These are phyloP conservation scores for Poa annua DNA, from an alignment of 176 grass and related monocot species.

Conservation along the genomic window DNA sequence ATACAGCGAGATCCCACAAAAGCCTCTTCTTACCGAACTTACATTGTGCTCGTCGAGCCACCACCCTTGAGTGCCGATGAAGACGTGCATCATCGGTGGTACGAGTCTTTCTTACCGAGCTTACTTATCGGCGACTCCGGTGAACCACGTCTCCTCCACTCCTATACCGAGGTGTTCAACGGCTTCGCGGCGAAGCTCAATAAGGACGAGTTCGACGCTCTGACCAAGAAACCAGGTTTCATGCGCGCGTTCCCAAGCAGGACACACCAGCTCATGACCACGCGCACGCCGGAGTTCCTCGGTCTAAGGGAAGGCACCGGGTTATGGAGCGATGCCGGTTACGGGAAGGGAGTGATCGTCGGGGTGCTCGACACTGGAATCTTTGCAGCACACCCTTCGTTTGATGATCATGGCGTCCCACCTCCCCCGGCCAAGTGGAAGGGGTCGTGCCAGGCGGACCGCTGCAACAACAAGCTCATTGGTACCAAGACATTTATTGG, in stretches of 20 bases:
- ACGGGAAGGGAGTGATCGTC: constrained; percentile 1
- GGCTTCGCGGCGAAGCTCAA: constrained; percentile 44
- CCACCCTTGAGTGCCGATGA: neutral
- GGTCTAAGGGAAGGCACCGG: neutral
- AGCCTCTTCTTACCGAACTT: neutral
- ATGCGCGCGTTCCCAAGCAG: constrained; percentile 32
- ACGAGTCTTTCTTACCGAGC: constrained; percentile 13
- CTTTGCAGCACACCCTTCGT: constrained; percentile 23
- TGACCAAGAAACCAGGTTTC: constrained; percentile 36
- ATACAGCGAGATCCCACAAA: neutral
- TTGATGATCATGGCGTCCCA: neutral
- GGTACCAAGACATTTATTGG: constrained; percentile 17
- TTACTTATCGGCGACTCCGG: neutral
- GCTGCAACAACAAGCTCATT: constrained; percentile 17
- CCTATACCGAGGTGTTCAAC: too few species aligned
- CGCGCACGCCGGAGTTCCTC: neutral
- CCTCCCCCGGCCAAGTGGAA: constrained; percentile 17
- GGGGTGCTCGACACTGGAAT: constrained; percentile 59
- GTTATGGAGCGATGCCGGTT: constrained; percentile 24
- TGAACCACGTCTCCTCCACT: constrained; percentile 28
- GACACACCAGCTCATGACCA: constrained; percentile 39
- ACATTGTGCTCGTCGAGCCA: neutral
- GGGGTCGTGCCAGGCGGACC: constrained; percentile 1
- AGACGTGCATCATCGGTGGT: constrained; percentile 7
- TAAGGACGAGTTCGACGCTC: constrained; percentile 19